Evolutionary conservation across 345 rosid species (phyloP), one percentile per base, ranked within the genome.

Genomic region (Pseudoturritis turrita): DNA sequence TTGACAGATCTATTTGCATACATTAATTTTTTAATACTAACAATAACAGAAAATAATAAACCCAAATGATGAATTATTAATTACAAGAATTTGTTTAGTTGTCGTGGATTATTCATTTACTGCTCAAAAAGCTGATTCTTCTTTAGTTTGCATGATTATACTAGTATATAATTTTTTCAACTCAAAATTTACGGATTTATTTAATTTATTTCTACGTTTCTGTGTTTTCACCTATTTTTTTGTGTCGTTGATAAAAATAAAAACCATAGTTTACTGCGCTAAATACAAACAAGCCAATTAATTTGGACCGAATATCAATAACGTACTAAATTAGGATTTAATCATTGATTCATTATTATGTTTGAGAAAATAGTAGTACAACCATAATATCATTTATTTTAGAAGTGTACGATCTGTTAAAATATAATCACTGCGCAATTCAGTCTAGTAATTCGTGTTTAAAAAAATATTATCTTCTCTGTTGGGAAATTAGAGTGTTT

Each of bases 121-220:
- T 56, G 47, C 50, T 28, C 35, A 72, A 75, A 68, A 71, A n/a
- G 74, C 79, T 80, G 75, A 66, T 54, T 15, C 19, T 66, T 22
- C 54, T 28, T 54, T 44, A 44, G 15, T 60, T 50, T 76, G 70
- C 75, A 33, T n/a, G n/a, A n/a, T n/a, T n/a, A n/a, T n/a, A n/a
- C n/a, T n/a, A n/a, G n/a, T n/a, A n/a, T n/a, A n/a, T n/a, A n/a
- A n/a, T n/a, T n/a, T n/a, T n/a, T n/a, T n/a, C n/a, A n/a, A n/a
- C n/a, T n/a, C n/a, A n/a, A n/a, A n/a, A n/a, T n/a, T n/a, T n/a
- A n/a, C n/a, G n/a, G n/a, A n/a, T n/a, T n/a, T n/a, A n/a, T n/a
- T n/a, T n/a, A n/a, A n/a, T n/a, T n/a, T n/a, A n/a, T n/a, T n/a
- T n/a, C n/a, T n/a, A n/a, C n/a, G n/a, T n/a, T n/a, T n/a, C n/a